Evolutionary conservation across 73 alveolate genomes (phyloP), one percentile per base, ranked within the genome.

Genomic region (Paramecium sonneborni): DNA sequence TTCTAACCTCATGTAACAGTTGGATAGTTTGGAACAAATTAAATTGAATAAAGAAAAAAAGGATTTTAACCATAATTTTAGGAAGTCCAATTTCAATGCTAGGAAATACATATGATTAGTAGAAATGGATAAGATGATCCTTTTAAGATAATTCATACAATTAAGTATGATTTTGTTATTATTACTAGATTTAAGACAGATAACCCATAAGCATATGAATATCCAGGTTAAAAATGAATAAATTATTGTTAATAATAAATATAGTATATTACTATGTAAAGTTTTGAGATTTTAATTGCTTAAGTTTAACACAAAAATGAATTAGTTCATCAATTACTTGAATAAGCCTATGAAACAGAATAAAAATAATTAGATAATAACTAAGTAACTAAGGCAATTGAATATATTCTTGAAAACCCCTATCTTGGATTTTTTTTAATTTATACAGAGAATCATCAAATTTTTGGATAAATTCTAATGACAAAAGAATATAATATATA

Each of bases 101-200:
- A 38, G 21, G 93, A 86, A 55, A 39, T 86, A 62, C 76, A 57
- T 30, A 39, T 86, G 76, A 86, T 86, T 38, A 62, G 86, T 12
- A 86, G 93, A 68, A 76, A 86, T 86, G 93, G 93, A 15, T 86
- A 86, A 34, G 93, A 86, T 86, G 86, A 72, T 11, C 93, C 92
- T 0, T 84, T 84, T 23, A 20, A 21, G 24, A 67, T 84, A 26
- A 84, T 44, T 24, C 55, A 84, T 28, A 67, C 69, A 41, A 67
- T 84, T 26, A 84, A 41, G 57, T 41, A 41, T 11, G 20, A 26
- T 12, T 26, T 5, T 15, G 26, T 3, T n/a, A n/a, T n/a, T n/a
- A 26, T 62, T 1, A 8, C 6, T 62, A 62, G 74, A 21, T 86
- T 86, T 1, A 86, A 86, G 70, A 37, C 87, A 15, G 87, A 74